Evolutionary conservation across 768 basidiomycete genomes (phyloP).

Genomic region (Lentinula edodes): DNA sequence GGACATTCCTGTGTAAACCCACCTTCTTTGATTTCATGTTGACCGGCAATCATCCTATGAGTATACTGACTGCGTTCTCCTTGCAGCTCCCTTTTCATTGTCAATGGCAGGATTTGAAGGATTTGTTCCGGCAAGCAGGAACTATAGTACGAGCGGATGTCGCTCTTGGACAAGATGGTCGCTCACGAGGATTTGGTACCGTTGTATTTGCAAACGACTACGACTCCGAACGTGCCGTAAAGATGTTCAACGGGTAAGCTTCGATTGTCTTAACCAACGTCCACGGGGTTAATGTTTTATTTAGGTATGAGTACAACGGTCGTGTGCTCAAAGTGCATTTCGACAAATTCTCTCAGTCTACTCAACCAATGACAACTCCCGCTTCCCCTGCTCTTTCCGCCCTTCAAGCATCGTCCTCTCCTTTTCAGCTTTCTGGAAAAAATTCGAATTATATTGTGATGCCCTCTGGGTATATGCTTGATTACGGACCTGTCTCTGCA

Average conservation of each 20-base stretch:
- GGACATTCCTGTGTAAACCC: neutral
- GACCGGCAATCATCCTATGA: neutral
- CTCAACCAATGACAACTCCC: slow-evolving; percentile 16
- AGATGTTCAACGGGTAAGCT: slow-evolving; percentile 86
- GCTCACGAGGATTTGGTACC: slow-evolving; percentile 90
- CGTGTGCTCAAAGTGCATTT: slow-evolving; percentile 85
- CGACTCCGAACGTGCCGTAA: slow-evolving; percentile 81
- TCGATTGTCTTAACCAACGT: neutral
- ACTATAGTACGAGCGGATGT: slow-evolving; percentile 89
- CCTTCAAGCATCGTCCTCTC: slow-evolving; percentile 1
- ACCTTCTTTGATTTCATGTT: neutral
- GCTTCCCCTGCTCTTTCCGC: slow-evolving; percentile 16
- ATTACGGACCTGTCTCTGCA: slow-evolving; percentile 33
- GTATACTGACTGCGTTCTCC: neutral
- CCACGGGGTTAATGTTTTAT: neutral
- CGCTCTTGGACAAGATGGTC: slow-evolving; percentile 79
- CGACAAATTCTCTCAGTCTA: slow-evolving; percentile 66
- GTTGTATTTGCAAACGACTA: slow-evolving; percentile 79
- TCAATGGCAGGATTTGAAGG: slow-evolving; percentile 98
- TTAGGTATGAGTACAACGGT: slow-evolving; percentile 84
- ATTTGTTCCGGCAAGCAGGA: slow-evolving; percentile 88
- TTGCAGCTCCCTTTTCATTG: slow-evolving; percentile 83
- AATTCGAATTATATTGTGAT: slow-evolving; percentile 25
- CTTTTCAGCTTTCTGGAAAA: slow-evolving; percentile 1
- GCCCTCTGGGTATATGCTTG: slow-evolving; percentile 28